Base-by-base conservation (phyloP, 139 green algal genomes). In the Closterium sp. region DNA sequence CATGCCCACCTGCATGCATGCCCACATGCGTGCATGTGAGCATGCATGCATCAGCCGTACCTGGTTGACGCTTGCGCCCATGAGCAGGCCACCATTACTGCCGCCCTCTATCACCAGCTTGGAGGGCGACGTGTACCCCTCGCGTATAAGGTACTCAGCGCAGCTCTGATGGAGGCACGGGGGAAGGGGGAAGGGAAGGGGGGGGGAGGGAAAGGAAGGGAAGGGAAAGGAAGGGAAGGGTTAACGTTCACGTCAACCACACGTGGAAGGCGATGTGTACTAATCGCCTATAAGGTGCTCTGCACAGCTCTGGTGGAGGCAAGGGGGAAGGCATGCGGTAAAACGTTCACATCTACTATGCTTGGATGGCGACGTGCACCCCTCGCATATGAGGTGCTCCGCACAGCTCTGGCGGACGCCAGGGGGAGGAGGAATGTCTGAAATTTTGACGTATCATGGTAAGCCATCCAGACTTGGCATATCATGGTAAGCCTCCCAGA, bases 61-160 rank as follows among this genome's bases (percentile, higher is more conserved):
- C 94, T 99, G 97, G 94, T 98, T 98, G 90, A 95, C 95, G 89
- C 96, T 98, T 2, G 97, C 97, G 0, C 96, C 97, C 34, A 99
- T 97, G 90, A 99, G 95, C 91, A 98, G 94, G 23, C 97, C 97
- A 33, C 97, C 97, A 91, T 99, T 98, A 84, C 94, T 97, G 83
- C 96, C 97, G 0, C 97, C 97, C 94, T 98, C 95, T 81, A 98
- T 98, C 90, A 94, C 94, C 32, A 98, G 95, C 88, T 43, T 66
- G 3, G 36, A 30, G 5, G 36, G 93, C 6, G 84, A 94, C 92
- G 90, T 96, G 95, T 97, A 98, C 25, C 94, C 92, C 0, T 76
- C 55, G 16, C 55, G 0, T 3, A 76, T 76, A 16, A 76, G 55
- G 25, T 76, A 3, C 55, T 76, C 55, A 16, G 16, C 55, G 12